Evolutionary conservation across 352 stramenopile genomes (phyloP).

Genomic region (Elongisporangium senticosum): DNA sequence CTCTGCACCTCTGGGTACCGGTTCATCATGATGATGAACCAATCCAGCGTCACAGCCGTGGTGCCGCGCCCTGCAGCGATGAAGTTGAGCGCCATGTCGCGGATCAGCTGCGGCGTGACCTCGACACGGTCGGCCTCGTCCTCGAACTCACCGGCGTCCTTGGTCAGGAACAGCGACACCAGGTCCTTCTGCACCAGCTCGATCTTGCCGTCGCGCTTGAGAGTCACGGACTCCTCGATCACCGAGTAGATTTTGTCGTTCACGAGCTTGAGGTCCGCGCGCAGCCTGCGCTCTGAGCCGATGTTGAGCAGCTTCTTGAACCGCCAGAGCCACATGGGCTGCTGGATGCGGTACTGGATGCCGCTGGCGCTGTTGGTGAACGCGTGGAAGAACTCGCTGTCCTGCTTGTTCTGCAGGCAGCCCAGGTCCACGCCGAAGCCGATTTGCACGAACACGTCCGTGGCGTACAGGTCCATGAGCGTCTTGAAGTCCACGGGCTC

Average conservation of each 20-base stretch:
- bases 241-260: constrained; percentile 27
- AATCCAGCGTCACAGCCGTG: constrained; percentile 59
- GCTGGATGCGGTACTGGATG: constrained; percentile 29
- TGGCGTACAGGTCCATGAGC: constrained; percentile 48
- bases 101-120: constrained; percentile 44
- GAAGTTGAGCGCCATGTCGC: constrained; percentile 80
- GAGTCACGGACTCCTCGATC: constrained; percentile 26
- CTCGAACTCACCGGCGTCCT: constrained; percentile 20
- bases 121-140: constrained; percentile 15
- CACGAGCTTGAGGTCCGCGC: constrained; percentile 19
- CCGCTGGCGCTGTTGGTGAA: constrained; percentile 31
- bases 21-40: constrained; percentile 70
- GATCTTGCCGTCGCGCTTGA: constrained; percentile 11
- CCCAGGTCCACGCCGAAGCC: constrained; percentile 62
- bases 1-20: constrained; percentile 40
- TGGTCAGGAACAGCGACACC: constrained; percentile 49
- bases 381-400: constrained; percentile 22
- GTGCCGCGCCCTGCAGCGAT: constrained; percentile 70
- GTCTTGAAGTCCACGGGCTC: constrained; percentile 38
- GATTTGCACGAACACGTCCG: constrained; percentile 72
- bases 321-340: constrained; percentile 35
- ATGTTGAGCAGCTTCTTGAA: constrained; percentile 31
- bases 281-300: constrained; percentile 29
- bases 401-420: constrained; percentile 32
- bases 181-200: constrained; percentile 26